Conservation (phyloP, 768 basidiomycete genomes). For the Boletus eberwhitei region DNA sequence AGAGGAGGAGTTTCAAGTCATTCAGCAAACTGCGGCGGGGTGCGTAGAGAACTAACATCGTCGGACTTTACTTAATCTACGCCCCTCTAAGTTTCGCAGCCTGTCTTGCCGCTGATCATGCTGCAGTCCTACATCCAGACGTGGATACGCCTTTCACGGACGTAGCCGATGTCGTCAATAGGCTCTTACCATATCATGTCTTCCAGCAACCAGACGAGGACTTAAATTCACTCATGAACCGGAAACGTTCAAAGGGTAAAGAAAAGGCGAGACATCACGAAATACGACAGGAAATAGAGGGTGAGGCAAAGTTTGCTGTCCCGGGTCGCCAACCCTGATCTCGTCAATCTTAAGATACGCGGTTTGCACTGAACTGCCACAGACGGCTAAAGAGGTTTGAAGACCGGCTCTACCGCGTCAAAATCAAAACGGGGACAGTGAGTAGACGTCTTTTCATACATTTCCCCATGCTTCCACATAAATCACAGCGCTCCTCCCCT, state of each 20-base stretch:
- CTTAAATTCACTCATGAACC: slow-evolving; percentile 33
- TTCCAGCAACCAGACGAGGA: slow-evolving; percentile 76
- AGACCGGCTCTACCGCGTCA: slow-evolving; percentile 54
- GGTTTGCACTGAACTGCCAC: slow-evolving; percentile 65
- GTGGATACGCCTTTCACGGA: slow-evolving; percentile 67
- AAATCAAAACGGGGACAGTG: slow-evolving; percentile 56
- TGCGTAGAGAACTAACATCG: slow-evolving; percentile 25
- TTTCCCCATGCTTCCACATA: slow-evolving; percentile 1
- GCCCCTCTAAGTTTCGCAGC: slow-evolving; percentile 47
- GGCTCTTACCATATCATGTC: slow-evolving; percentile 76
- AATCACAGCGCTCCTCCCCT: slow-evolving; percentile 52
- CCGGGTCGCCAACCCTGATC: background rate
- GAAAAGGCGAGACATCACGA: slow-evolving; percentile 50
- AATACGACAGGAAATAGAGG: slow-evolving; percentile 47
- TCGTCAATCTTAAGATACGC: slow-evolving; percentile 49
- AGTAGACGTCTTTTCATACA: slow-evolving; percentile 17
- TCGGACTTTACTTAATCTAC: slow-evolving; percentile 15
- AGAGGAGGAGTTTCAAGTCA: slow-evolving; percentile 50
- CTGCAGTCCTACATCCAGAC: slow-evolving; percentile 58
- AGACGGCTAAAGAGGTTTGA: slow-evolving; percentile 53
- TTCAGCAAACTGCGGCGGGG: slow-evolving; percentile 48
- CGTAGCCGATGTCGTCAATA: slow-evolving; percentile 58
- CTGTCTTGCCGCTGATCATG: slow-evolving; percentile 61
- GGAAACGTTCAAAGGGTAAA: slow-evolving; percentile 53
- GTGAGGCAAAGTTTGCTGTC: slow-evolving; percentile 32